A percentile compares a stretch with the other conserved stretches of the same genome.
Evolutionary conservation across 78 protist genomes (phyloP).

Genomic region (Dictyostelium firmibasis): DNA sequence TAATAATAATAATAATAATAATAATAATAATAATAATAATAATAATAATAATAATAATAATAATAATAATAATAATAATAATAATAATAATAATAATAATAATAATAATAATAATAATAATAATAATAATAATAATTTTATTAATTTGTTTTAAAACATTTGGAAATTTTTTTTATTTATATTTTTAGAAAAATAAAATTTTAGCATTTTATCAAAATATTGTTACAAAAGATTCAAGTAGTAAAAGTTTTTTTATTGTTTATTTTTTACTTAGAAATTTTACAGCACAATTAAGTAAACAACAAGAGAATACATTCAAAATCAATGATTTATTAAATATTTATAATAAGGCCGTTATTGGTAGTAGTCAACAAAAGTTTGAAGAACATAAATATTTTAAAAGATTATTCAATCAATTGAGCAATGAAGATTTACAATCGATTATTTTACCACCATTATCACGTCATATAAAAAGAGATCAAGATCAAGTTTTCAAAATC

Average conservation of each 20-base stretch:
- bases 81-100: too few relatives aligned
- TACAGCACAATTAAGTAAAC: not conserved
- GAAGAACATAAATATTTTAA: constrained; percentile 31
- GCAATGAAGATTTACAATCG: constrained; percentile 17
- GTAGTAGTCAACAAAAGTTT: constrained; percentile 1
- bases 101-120: not conserved
- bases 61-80: not conserved
- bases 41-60: not conserved
- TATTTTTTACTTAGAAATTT: not conserved
- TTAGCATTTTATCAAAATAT: not conserved
- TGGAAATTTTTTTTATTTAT: not conserved
- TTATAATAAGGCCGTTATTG: constrained; percentile 31
- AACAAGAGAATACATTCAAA: not conserved
- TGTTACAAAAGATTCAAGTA: not conserved
- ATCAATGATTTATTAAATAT: not conserved
- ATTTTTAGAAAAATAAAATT: not conserved
- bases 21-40: not conserved
- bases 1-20: not conserved
- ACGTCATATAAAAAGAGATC: constrained; percentile 57
- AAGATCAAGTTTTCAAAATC: constrained; percentile 31
- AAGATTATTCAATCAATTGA: constrained; percentile 7
- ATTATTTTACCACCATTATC: constrained; percentile 30
- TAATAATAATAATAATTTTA: not conserved
- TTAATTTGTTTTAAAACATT: too few relatives aligned
- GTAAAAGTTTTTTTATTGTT: not conserved